Percentiles rank a stretch among this genome's conserved stretches.
Conservation (phyloP, 345 rosid genomes). For the Raphanus raphanistrum region DNA sequence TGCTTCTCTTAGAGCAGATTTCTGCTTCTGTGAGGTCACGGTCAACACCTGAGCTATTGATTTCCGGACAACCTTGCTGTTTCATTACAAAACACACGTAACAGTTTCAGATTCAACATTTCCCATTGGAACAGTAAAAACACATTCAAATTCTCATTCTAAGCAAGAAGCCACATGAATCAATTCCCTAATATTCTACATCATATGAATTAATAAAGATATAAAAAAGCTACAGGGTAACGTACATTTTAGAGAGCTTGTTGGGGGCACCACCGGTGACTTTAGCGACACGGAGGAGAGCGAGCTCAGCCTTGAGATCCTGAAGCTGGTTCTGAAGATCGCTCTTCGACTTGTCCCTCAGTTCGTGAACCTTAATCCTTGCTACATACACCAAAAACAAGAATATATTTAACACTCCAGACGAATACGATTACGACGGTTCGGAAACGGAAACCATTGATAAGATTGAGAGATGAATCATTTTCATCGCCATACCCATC, state of each 20-base stretch:
- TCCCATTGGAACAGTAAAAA: background rate
- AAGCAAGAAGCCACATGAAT: background rate
- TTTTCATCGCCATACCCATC: conserved; percentile 26
- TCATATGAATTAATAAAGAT: background rate
- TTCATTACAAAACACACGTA: conserved; percentile 16
- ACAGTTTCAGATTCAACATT: background rate
- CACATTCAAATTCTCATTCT: background rate
- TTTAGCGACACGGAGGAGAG: conserved; percentile 61
- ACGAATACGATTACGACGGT: background rate
- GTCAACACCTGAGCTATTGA: conserved; percentile 94
- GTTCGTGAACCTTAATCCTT: conserved; percentile 59
- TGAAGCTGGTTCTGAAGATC: conserved; percentile 50
- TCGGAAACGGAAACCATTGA: background rate
- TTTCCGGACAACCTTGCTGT: conserved; percentile 89
- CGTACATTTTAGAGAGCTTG: conserved; percentile 59
- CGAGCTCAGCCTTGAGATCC: conserved; percentile 58
- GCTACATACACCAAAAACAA: conserved; percentile 25
- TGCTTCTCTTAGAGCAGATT: conserved; percentile 74
- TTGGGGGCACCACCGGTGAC: conserved; percentile 65
- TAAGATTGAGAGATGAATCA: too few relatives aligned
- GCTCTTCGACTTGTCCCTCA: conserved; percentile 47
- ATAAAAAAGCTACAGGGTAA: background rate
- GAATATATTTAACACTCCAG: background rate
- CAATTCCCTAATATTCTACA: background rate
- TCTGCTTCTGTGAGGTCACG: conserved; percentile 84